phyloP scores from a whole-genome alignment of 2,329 filamentous ascomycete species.

The Dactylellina parvicollis region DNA sequence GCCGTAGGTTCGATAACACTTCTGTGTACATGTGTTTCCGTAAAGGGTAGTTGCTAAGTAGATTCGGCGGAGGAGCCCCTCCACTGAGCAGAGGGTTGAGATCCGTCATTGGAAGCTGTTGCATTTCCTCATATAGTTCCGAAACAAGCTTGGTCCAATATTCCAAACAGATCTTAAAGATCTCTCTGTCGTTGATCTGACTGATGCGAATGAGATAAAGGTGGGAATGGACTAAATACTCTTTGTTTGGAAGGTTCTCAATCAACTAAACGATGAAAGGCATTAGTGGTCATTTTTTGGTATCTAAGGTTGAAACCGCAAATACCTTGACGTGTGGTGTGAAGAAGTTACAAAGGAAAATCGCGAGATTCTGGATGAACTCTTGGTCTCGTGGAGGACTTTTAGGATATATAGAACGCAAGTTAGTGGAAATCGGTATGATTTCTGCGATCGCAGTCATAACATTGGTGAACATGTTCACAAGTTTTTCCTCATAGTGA shows the following conservation, averaged over 20 bases:
- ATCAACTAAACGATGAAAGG: slow-evolving; percentile 72
- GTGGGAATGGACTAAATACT: slow-evolving; percentile 94
- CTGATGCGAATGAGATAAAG: slow-evolving; percentile 98
- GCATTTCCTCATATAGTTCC: slow-evolving; percentile 99
- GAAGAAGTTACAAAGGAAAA: slow-evolving; percentile 98
- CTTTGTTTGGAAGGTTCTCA: slow-evolving; percentile 92
- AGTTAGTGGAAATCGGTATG: slow-evolving; percentile 86
- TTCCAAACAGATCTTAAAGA: slow-evolving; percentile 99
- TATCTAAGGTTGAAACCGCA: slow-evolving; percentile 58
- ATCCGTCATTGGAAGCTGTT: slow-evolving; percentile 90
- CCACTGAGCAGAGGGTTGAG: slow-evolving; percentile 86
- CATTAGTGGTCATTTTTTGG: background rate
- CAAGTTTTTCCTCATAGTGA: slow-evolving; percentile 91
- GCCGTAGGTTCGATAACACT: slow-evolving; percentile 88
- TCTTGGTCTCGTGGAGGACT: slow-evolving; percentile 96
- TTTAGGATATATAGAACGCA: slow-evolving; percentile 88
- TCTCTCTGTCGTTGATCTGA: slow-evolving; percentile 97
- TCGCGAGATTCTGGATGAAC: slow-evolving; percentile 94
- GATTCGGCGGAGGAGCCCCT: slow-evolving; percentile 82
- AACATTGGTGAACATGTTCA: slow-evolving; percentile 98
- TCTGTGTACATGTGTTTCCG: slow-evolving; percentile 98
- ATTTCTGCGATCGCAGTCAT: slow-evolving; percentile 91
- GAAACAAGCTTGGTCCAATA: slow-evolving; percentile 99
- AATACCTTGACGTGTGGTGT: slow-evolving; percentile 84
- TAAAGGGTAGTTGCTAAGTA: slow-evolving; percentile 89